phyloP scores from a whole-genome alignment of 140 eudicot species.

The Oenanthe javanica region DNA sequence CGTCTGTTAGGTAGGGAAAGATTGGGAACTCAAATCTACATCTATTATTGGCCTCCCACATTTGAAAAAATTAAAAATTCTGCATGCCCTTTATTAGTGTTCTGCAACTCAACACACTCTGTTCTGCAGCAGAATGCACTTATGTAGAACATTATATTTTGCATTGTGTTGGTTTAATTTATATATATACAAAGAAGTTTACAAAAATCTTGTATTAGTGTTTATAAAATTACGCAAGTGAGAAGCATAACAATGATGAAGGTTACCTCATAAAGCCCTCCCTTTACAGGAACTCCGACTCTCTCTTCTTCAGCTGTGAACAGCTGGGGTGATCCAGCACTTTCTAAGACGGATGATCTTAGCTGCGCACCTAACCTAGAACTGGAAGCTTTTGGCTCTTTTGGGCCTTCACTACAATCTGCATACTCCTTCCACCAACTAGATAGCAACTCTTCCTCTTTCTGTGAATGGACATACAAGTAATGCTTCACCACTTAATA shows the following conservation, averaged over 20 bases:
- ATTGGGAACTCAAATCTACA: no score
- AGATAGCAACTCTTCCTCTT: slow-evolving; percentile 88
- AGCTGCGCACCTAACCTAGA: slow-evolving; percentile 25
- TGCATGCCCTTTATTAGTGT: no score
- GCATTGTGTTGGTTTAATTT: background rate
- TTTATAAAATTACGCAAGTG: slow-evolving; percentile 5
- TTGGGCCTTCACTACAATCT: slow-evolving; percentile 92
- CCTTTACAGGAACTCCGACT: slow-evolving; percentile 98
- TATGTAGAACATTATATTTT: no score
- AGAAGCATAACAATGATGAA: slow-evolving; percentile 7
- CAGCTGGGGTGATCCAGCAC: slow-evolving; percentile 25
- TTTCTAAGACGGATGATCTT: slow-evolving; percentile 31
- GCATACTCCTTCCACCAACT: slow-evolving; percentile 97
- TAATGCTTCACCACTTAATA: background rate
- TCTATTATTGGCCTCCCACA: no score
- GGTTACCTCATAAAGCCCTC: slow-evolving; percentile 91
- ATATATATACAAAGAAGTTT: background rate
- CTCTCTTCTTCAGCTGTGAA: slow-evolving; percentile 73
- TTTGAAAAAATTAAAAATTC: no score
- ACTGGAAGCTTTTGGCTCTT: slow-evolving; percentile 33
- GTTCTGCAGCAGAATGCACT: no score
- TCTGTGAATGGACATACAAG: slow-evolving; percentile 32
- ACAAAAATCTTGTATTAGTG: background rate
- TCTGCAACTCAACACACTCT: no score
- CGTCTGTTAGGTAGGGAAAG: no score